Base-by-base conservation (phyloP, 495 filamentous ascomycete species). In the Rhypophila decipiens region DNA sequence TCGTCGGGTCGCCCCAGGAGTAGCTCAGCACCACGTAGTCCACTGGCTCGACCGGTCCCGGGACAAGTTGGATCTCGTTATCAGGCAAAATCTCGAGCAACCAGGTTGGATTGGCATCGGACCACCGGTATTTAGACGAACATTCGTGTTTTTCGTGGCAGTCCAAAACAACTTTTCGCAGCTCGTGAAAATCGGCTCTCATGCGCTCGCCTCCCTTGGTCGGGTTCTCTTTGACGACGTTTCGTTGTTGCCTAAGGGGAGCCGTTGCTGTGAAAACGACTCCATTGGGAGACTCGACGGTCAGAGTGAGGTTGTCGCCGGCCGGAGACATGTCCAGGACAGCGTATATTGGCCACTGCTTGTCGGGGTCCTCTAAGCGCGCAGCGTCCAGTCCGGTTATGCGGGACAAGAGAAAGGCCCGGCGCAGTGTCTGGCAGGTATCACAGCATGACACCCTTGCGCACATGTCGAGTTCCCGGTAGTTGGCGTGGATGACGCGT, bases 11-110 rank as follows among this genome's bases (percentile, higher is more conserved):
- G 23, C 61, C 61, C 61, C 61, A 64, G 10, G 61, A 62, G 46
- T 64, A 64, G 44, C 61, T 64, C 9, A 64, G 56, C 31, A 62
- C 61, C 33, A 64, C 59, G 41, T 64, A 64, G 23, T 52, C 35
- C 24, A 64, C 56, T 9, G 44, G 50, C 1, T 15, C 2, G 9
- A 23, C 10, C 1, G 51, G 54, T 0, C 56, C 48, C 19, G 40
- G 44, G 0, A 62, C 48, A 20, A 64, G 39, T 15, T 49, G 51
- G 9, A 57, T 44, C 5, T 38, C 20, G 2, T 56, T 44, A 13
- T 52, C 23, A 1, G 37, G 39, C 8, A 60, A 47, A n/a, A 64
- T 64, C 23, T 56, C 48, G 27, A 64, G 42, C 3, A 64, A 56
- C 61, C 61, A 64, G 11, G 61, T 52, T 1, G 61, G 61, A 34